Percentiles rank a stretch among this genome's conserved stretches.
Evolutionary conservation across 306 rosid genomes (phyloP).

Genomic region (Begonia fuchsioides): DNA sequence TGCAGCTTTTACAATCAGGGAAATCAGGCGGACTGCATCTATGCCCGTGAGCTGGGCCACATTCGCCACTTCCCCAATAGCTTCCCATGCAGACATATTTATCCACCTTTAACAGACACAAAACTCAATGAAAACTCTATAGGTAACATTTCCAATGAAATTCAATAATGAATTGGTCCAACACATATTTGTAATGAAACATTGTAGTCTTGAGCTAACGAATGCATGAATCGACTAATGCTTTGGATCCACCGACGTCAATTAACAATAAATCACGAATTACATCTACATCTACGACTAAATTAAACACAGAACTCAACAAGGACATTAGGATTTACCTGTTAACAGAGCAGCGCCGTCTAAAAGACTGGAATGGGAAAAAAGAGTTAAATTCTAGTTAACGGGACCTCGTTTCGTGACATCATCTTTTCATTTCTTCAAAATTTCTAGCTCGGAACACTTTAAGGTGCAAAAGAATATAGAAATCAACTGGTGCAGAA

Average conservation of each 20-base stretch:
- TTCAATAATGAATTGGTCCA: slow-evolving; percentile 21
- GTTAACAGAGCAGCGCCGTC: neutral
- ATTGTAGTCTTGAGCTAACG: neutral
- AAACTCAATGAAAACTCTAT: neutral
- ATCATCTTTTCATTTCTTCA: slow-evolving; percentile 21
- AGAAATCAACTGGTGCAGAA: slow-evolving; percentile 7
- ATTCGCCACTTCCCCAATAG: slow-evolving; percentile 77
- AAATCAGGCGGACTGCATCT: slow-evolving; percentile 71
- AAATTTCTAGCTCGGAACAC: slow-evolving; percentile 13
- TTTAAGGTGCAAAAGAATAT: slow-evolving; percentile 4
- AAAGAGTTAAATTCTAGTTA: neutral
- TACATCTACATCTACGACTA: too few species aligned
- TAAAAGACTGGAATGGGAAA: too few species aligned
- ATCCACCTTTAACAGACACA: slow-evolving; percentile 4
- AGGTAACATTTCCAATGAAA: slow-evolving; percentile 8
- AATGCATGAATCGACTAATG: neutral
- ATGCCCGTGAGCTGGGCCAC: slow-evolving; percentile 77
- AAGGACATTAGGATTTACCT: slow-evolving; percentile 9
- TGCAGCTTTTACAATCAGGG: slow-evolving; percentile 75
- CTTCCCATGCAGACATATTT: slow-evolving; percentile 66
- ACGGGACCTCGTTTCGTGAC: slow-evolving; percentile 13
- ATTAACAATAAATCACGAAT: neutral
- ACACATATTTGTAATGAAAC: neutral
- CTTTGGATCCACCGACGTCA: neutral
- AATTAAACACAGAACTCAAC: neutral